Conservation (phyloP, 1,139 yeast species). For the Saccharomycopsis hybrid region DNA sequence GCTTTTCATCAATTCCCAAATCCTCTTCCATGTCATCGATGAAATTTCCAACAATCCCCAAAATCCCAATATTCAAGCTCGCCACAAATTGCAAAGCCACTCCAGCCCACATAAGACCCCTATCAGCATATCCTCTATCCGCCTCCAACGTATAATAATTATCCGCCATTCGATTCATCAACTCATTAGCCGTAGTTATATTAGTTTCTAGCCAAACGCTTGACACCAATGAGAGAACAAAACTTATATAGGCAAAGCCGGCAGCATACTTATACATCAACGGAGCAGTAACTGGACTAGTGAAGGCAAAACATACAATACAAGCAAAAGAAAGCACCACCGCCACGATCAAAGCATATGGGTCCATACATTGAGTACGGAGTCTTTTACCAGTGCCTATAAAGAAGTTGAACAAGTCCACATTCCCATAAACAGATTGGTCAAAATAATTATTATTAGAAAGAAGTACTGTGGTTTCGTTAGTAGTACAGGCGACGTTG, state of each 20-base stretch:
- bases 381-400: conserved; percentile 19
- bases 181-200: conserved; percentile 15
- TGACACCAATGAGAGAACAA: conserved; percentile 15
- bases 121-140: conserved; percentile 7
- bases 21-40: conserved; percentile 17
- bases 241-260: conserved; percentile 16
- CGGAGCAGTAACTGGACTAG: conserved; percentile 11
- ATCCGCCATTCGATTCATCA: conserved; percentile 20
- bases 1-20: conserved; percentile 5
- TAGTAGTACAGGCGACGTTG: conserved; percentile 11
- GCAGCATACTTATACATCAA: conserved; percentile 19
- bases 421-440: conserved; percentile 7
- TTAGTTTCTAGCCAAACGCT: conserved; percentile 21
- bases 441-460: conserved; percentile 15
- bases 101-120: conserved; percentile 19
- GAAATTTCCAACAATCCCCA: conserved; percentile 16
- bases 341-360: conserved; percentile 18
- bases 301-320: conserved; percentile 17
- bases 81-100: conserved; percentile 18
- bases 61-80: conserved; percentile 7
- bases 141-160: conserved; percentile 15
- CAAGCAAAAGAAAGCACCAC: conserved; percentile 16
- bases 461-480: conserved; percentile 17
- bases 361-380: conserved; percentile 18
- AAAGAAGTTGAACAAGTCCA: conserved; percentile 19